Evolutionary conservation across 768 basidiomycete species (phyloP), one percentile per base, ranked within the genome.

Genomic region (Boletus insuetus): DNA sequence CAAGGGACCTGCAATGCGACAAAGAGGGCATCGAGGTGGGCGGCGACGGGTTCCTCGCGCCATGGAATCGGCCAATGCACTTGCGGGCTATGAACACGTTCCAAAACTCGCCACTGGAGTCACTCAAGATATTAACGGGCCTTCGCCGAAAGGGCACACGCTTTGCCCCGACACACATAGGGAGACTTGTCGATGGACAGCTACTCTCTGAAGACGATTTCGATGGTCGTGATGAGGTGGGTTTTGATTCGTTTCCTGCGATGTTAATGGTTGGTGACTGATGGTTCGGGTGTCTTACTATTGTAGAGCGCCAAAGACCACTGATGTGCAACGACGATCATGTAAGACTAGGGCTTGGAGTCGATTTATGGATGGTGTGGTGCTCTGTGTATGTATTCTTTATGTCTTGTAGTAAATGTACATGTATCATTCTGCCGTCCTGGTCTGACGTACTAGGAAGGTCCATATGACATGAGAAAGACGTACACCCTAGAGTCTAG

Each of bases 141-240:
- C 54, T 73, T 38, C 70, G 77, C 13, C 69, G 78, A 57, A 81
- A 76, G 49, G 77, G 76, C 7, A 64, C 71, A 63, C 54, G 63
- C 17, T 80, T 69, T 58, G 48, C 58, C 16, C 49, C 50, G 34
- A 79, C 78, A 7, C 77, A 80, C 52, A 59, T 79, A 58, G 79
- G 79, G 7, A 73, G 73, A 45, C 63, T 79, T 22, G 41, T 79
- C 31, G 58, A 69, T 32, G 69, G 62, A 29, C 59, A 56, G 31
- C 20, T 49, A 3, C 55, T 75, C 40, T 56, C 48, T 1, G 41
- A 56, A 46, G 54, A 22, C 2, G 57, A 59, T 19, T 59, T 58
- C n/a, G 13, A 40, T 29, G 35, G 5, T 4, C 0, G 1, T 22
- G 44, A 57, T 13, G 24, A 57, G 20, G 56, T 57, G 22, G 7